These are phyloP conservation scores for Hypholoma sublateritium DNA, from an alignment of 768 basidiomycete genomes.

Conservation along the genomic window DNA sequence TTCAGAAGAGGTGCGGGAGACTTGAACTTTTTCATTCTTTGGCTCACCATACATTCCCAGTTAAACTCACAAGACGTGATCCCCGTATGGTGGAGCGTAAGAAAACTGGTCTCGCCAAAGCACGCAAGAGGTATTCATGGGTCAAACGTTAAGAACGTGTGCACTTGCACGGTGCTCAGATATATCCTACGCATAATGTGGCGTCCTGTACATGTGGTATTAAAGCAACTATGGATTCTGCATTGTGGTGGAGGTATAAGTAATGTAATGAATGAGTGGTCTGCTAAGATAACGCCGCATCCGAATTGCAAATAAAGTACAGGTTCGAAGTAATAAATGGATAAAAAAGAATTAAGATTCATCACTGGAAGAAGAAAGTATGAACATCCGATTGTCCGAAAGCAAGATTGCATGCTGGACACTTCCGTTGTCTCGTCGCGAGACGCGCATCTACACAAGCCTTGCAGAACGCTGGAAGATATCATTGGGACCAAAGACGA, in stretches of 20 bases:
- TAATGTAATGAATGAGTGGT: constrained; percentile 17
- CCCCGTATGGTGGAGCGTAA: constrained; percentile 98
- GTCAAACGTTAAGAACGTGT: constrained; percentile 76
- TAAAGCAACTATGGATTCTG: constrained; percentile 14
- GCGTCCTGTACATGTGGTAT: constrained; percentile 16
- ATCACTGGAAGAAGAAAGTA: constrained; percentile 47
- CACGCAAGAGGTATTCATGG: constrained; percentile 93
- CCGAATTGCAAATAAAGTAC: constrained; percentile 18
- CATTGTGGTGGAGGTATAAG: constrained; percentile 15
- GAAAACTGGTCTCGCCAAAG: constrained; percentile 92
- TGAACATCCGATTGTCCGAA: constrained; percentile 85
- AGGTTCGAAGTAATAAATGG: constrained; percentile 12
- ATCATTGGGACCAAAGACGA: background rate
- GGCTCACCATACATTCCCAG: constrained; percentile 38
- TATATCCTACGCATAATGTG: constrained; percentile 20
- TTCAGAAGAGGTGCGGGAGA: constrained; percentile 67
- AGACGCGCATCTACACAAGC: constrained; percentile 85
- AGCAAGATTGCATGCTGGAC: constrained; percentile 80
- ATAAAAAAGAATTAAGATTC: constrained; percentile 15
- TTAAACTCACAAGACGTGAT: constrained; percentile 85
- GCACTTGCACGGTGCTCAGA: constrained; percentile 6
- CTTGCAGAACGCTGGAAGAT: constrained; percentile 76
- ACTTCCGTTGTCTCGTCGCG: constrained; percentile 88
- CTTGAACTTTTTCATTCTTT: constrained; percentile 5
- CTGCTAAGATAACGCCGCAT: constrained; percentile 13